phyloP scores from a whole-genome alignment of 345 rosid genomes.

The Moricandia moricandioides region DNA sequence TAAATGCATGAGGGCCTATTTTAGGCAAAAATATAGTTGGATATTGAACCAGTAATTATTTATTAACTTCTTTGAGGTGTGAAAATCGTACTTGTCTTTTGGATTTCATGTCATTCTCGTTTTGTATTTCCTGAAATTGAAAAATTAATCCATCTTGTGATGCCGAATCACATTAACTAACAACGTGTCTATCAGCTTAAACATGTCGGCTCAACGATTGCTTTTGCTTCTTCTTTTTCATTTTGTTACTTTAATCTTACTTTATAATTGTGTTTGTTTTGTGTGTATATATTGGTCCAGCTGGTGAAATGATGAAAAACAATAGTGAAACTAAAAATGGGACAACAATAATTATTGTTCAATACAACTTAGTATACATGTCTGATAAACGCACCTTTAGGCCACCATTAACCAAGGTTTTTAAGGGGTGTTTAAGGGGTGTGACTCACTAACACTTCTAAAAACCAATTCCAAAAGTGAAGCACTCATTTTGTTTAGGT shows the following conservation, averaged over 20 bases:
- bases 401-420: too few relatives aligned
- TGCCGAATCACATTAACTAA: conserved; percentile 29
- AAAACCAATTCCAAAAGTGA: too few relatives aligned
- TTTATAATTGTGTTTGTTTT: neutral
- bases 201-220: conserved; percentile 26
- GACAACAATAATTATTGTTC: conserved; percentile 11
- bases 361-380: conserved; percentile 28
- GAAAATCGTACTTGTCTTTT: neutral
- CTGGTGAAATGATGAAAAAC: conserved; percentile 15
- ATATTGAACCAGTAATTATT: neutral
- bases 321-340: neutral
- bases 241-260: neutral
- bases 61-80: neutral
- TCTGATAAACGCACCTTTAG: neutral
- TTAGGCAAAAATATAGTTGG: neutral
- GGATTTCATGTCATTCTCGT: too few relatives aligned
- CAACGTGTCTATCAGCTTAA: conserved; percentile 25
- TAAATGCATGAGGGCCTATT: conserved; percentile 14
- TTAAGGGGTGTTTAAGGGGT: too few relatives aligned
- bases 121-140: too few relatives aligned
- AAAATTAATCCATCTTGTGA: neutral
- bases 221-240: neutral
- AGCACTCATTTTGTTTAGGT: too few relatives aligned
- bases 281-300: neutral
- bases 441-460: too few relatives aligned